These are phyloP conservation scores for Silybum marianum DNA, from an alignment of 129 eudicot genomes.

Conservation along the genomic window DNA sequence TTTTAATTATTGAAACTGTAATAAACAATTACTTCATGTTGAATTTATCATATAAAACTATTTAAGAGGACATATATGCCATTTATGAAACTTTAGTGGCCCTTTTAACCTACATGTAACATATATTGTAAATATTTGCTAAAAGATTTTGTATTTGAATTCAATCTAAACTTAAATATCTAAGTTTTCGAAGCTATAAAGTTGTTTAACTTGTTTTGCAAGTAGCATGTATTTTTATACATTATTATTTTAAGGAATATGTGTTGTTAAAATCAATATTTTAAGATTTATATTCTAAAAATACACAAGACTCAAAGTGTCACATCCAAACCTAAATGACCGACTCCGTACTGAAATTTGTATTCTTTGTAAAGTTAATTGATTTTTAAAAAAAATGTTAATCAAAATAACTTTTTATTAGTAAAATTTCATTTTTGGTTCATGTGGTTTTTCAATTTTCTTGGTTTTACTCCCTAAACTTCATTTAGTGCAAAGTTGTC, in stretches of 20 bases:
- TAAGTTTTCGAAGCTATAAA: too few relatives aligned
- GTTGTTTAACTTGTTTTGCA: background rate
- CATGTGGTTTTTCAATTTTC: too few relatives aligned
- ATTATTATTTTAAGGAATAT: too few relatives aligned
- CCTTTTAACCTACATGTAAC: background rate
- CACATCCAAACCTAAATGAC: background rate
- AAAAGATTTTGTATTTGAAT: background rate
- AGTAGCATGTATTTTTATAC: background rate
- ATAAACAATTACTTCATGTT: too few relatives aligned
- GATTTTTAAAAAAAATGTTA: too few relatives aligned
- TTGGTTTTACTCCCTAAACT: too few relatives aligned
- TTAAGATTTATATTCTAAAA: background rate
- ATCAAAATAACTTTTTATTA: too few relatives aligned
- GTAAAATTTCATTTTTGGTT: too few relatives aligned
- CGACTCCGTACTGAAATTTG: background rate
- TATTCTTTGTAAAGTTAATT: too few relatives aligned
- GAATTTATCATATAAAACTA: background rate
- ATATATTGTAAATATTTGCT: background rate
- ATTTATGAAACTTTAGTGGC: background rate
- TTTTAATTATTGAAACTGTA: too few relatives aligned
- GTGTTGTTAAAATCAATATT: background rate
- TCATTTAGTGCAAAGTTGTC: too few relatives aligned
- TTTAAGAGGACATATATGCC: background rate
- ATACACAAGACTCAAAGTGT: background rate
- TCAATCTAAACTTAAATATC: background rate